Percentiles rank a stretch among this genome's conserved stretches.
Evolutionary conservation across 495 filamentous ascomycete genomes (phyloP).

Genomic region (Neurospora terricola): DNA sequence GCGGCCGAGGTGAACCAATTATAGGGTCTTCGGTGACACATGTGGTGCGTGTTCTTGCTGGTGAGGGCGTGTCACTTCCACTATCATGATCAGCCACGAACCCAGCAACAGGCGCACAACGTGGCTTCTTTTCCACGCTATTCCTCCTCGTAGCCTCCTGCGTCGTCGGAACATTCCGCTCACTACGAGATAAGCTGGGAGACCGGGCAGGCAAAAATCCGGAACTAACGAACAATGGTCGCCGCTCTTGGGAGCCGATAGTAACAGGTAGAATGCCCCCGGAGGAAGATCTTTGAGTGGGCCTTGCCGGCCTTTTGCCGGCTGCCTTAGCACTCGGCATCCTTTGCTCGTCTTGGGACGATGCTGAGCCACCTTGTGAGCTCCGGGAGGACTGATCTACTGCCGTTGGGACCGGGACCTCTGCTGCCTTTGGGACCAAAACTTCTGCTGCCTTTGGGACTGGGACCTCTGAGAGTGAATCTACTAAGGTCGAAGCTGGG

Average conservation of each 20-base stretch:
- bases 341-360: conserved; percentile 5
- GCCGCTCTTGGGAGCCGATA: conserved; percentile 4
- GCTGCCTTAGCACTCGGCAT: conserved; percentile 25
- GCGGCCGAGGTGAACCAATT: conserved; percentile 2
- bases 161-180: conserved; percentile 7
- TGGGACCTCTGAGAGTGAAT: neutral
- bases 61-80: conserved; percentile 9
- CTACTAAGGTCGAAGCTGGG: neutral
- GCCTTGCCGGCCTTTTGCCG: conserved; percentile 25
- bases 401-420: neutral
- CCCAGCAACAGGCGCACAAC: conserved; percentile 14
- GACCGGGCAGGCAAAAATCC: neutral
- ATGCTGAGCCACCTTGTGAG: conserved; percentile 2
- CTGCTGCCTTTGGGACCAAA: neutral
- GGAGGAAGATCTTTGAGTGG: conserved; percentile 3
- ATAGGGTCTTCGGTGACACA: conserved; percentile 4
- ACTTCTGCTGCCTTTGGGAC: neutral
- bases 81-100: conserved; percentile 12
- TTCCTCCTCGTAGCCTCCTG: conserved; percentile 9
- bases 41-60: conserved; percentile 24
- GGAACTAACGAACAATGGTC: neutral
- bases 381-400: neutral
- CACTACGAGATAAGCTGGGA: neutral
- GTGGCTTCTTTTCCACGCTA: conserved; percentile 6
- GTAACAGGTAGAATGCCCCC: conserved; percentile 7